Conservation (phyloP, 768 basidiomycete species). For the Psilocybe sp. region DNA sequence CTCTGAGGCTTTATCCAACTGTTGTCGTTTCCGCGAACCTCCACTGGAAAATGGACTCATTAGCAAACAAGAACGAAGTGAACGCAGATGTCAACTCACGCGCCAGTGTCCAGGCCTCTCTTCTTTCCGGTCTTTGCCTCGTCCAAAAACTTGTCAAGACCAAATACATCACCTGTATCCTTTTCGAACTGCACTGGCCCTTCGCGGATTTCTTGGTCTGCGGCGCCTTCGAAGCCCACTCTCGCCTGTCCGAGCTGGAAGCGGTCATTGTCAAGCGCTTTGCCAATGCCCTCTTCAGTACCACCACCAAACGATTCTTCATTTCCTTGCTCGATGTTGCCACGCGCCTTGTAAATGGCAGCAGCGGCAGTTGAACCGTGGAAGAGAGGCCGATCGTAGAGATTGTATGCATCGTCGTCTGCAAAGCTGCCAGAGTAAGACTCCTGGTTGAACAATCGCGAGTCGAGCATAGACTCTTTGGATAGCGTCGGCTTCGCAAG, state of each 20-base stretch:
- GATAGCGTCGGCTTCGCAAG: conserved; percentile 95
- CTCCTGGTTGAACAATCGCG: conserved; percentile 96
- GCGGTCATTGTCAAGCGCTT: conserved; percentile 89
- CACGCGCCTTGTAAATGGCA: conserved; percentile 98
- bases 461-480: conserved; percentile 97
- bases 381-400: conserved; percentile 95
- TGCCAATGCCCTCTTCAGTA: conserved; percentile 91
- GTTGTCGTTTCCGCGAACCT: conserved; percentile 65
- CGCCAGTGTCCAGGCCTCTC: conserved; percentile 76
- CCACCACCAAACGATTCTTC: conserved; percentile 94
- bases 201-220: conserved; percentile 78
- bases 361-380: conserved; percentile 94
- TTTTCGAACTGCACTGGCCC: conserved; percentile 99
- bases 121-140: conserved; percentile 96
- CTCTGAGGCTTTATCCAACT: conserved; percentile 58
- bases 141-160: conserved; percentile 94
- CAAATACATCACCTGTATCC: conserved; percentile 95
- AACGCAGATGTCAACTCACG: conserved; percentile 37
- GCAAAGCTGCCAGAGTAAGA: conserved; percentile 78
- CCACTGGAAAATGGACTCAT: conserved; percentile 31
- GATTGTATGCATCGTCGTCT: conserved; percentile 89
- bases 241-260: conserved; percentile 84
- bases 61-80: background rate
- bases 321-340: conserved; percentile 79
- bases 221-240: conserved; percentile 90